Base-by-base conservation (phyloP, 2,329 filamentous ascomycete genomes). In the Neofusicoccum ribis region DNA sequence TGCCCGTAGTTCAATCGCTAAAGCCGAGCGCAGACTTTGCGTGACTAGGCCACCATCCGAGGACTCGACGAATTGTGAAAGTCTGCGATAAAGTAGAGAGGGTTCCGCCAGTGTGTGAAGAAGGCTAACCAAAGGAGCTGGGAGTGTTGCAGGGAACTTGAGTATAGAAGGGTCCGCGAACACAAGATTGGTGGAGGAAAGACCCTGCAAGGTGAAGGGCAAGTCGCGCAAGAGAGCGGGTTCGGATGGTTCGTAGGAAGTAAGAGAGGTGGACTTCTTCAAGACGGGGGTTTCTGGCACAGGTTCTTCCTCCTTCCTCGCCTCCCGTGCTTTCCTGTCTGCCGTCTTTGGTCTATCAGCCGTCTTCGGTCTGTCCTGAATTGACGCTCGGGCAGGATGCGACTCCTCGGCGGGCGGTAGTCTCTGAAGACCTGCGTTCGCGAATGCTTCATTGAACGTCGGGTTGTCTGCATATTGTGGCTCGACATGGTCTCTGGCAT, bases 41-140 rank as follows among this genome's bases (percentile, higher is more conserved):
- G 89, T 91, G 5, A 99, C 85, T n/a, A 99, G 82, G 0, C 94
- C 93, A 37, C 90, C 89, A 58, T 92, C 90, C 1, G 88, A 88
- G 4, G 89, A 89, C 67, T 96, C 90, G 65, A 94, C 90, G 77
- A 97, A 99, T 3, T 85, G 84, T 14, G 92, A 87, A 0, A 99
- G 84, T 1, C 87, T 87, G 66, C 89, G 88, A 75, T 97, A 99
- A 8, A 99, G 83, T n/a, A 99, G 82, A 5, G 94, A 96, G 7
- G 95, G 95, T 74, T 99, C 95, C 1, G 95, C 93, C 20, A 99
- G 82, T 0, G 91, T 92, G 72, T 99, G 92, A 2, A 99, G 82
- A 9, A 99, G 84, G 15, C 93, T 93, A 14, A 98, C 83, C 9
- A 98, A 83, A 2, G 95, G 94, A 5, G 93, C 83, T 1, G 95